Evolutionary conservation across 75 land plant genomes (phyloP), one percentile per base, ranked within the genome.

Genomic region (Pseudotsuga menziesii): DNA sequence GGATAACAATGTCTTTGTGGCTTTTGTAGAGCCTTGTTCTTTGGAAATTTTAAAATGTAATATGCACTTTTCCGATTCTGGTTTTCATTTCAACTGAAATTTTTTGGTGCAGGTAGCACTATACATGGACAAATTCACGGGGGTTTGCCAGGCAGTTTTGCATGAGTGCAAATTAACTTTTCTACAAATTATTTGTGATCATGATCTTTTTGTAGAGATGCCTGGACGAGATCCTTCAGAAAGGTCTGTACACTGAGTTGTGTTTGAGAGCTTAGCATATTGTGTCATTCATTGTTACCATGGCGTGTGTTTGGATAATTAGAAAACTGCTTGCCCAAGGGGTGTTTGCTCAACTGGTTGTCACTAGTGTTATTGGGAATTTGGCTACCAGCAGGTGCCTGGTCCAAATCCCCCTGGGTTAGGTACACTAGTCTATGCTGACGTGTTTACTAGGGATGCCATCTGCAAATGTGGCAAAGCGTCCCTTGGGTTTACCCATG

Each of bases 151-250:
- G 77, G 69, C 90, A 22, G 82, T 83, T 84, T 86, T 94, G 80
- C 98, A 97, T 85, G 99, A 97, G 19, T 97, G 98, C 91, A 97
- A 97, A 85, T 91, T 97, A 44, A 94, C 91, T 25, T 97, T 94
- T 82, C 75, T 97, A 81, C 99, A 93, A 76, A 91, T 97, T 27
- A 76, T 94, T 44, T 97, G 95, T 82, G 99, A 97, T 77, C 99
- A 97, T 82, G 99, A 97, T 80, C 90, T 97, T 78, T 97, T 91
- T 91, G 94, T 97, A 16, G 99, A 97, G 85, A 91, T 97, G 98
- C 99, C 99, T 69, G 99, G 99, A 9, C 86, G 98, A 72, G 99
- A 97, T 81, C 98, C 99, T 80, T 90, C 99, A 48, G 99, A 97
- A 61, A 97, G 99, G 99, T 97, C 80, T 5, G 66, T 26, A 57